Percentiles rank a stretch among this genome's conserved stretches.
phyloP scores from a whole-genome alignment of 148 eudicot genomes.

The Silene uniflora region DNA sequence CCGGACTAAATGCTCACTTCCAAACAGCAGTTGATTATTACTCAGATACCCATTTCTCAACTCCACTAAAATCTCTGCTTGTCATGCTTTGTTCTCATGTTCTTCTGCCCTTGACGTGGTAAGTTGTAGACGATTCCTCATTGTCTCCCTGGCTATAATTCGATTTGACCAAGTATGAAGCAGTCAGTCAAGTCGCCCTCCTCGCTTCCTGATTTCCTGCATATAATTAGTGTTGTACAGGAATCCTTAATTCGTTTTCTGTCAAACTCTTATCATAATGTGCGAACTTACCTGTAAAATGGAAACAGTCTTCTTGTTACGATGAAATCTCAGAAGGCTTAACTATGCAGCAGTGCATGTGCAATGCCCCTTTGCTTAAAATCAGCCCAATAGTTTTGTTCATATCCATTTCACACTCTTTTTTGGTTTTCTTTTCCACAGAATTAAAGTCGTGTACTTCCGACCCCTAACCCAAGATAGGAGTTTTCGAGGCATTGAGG shows the following conservation, averaged over 20 bases:
- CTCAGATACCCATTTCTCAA: not conserved
- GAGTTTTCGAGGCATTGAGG: too few species aligned
- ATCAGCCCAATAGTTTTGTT: not conserved
- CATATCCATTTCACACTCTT: not conserved
- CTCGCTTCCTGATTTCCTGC: not conserved
- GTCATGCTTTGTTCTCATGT: too few species aligned
- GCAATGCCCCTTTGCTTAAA: not conserved
- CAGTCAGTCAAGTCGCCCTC: not conserved
- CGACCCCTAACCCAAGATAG: too few species aligned
- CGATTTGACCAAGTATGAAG: not conserved
- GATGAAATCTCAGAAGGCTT: not conserved
- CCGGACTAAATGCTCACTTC: conserved; percentile 32
- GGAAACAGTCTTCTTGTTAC: not conserved
- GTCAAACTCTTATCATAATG: not conserved
- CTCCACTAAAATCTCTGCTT: not conserved
- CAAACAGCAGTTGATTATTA: conserved; percentile 14
- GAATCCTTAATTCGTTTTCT: not conserved
- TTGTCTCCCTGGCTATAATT: not conserved
- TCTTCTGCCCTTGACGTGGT: not conserved
- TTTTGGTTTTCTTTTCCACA: too few species aligned
- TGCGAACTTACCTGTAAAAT: not conserved
- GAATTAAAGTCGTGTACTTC: too few species aligned
- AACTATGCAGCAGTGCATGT: not conserved
- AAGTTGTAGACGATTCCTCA: conserved; percentile 12
- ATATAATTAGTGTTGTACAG: not conserved